These are phyloP conservation scores for Iberis pinnata DNA, from an alignment of 345 rosid genomes.

Conservation along the genomic window DNA sequence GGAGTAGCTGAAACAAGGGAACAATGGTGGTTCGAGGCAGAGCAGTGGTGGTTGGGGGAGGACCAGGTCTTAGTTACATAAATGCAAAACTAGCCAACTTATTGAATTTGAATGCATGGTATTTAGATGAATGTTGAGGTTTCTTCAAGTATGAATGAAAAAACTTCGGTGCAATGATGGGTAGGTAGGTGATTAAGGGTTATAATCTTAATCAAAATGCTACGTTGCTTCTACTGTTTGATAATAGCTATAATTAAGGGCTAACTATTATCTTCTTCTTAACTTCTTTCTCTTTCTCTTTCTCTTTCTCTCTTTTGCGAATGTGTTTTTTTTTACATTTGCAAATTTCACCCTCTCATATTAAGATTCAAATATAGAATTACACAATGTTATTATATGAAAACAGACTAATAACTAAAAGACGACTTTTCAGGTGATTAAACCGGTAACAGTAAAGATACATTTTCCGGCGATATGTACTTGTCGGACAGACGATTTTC, in stretches of 20 bases:
- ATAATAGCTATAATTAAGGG: slow-evolving; percentile 9
- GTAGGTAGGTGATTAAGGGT: slow-evolving; percentile 41
- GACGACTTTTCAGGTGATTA: too few relatives aligned
- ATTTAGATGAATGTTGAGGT: slow-evolving; percentile 27
- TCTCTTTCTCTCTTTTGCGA: too few relatives aligned
- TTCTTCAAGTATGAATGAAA: slow-evolving; percentile 10
- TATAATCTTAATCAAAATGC: slow-evolving; percentile 39
- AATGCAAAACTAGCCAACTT: slow-evolving; percentile 30
- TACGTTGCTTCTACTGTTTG: slow-evolving; percentile 57
- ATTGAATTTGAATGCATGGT: slow-evolving; percentile 38
- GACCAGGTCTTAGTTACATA: slow-evolving; percentile 41
- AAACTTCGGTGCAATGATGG: slow-evolving; percentile 41
- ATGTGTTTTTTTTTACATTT: too few relatives aligned
- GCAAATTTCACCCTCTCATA: too few relatives aligned
- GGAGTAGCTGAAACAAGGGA: slow-evolving; percentile 24
- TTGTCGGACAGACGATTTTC: too few relatives aligned
- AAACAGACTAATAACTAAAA: too few relatives aligned
- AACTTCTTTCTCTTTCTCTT: too few relatives aligned
- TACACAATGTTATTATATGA: too few relatives aligned
- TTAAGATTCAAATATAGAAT: too few relatives aligned
- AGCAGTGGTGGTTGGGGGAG: slow-evolving; percentile 23
- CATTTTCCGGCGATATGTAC: too few relatives aligned
- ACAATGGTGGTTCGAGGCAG: not conserved
- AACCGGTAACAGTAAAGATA: too few relatives aligned
- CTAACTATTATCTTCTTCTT: too few relatives aligned